phyloP scores from a whole-genome alignment of 2,329 filamentous ascomycete species.

The Tolypocladium ophioglossoides region DNA sequence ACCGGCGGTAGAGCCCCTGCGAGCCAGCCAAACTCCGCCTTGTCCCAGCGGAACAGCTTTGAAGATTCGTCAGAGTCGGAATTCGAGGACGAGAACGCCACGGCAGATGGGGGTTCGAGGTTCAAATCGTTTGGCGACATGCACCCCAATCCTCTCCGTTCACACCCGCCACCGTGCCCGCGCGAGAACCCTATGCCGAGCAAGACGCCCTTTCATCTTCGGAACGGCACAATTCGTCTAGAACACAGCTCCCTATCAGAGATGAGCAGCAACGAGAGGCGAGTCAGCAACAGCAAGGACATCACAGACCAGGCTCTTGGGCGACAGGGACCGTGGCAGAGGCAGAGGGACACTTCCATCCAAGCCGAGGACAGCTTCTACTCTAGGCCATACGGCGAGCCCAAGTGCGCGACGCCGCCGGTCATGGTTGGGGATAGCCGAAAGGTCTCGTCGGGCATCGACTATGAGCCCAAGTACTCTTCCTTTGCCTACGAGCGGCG shows the following conservation, averaged over 20 bases:
- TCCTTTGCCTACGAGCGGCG: conserved; percentile 31
- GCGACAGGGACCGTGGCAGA: not conserved
- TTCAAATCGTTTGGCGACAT: conserved; percentile 12
- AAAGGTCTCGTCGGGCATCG: conserved; percentile 50
- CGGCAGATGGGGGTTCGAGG: conserved; percentile 5
- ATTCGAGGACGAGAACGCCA: conserved; percentile 25
- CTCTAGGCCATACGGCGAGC: conserved; percentile 48
- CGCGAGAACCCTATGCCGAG: not conserved
- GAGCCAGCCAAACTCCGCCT: conserved; percentile 32
- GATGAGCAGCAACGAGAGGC: conserved; percentile 32
- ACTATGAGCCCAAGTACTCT: conserved; percentile 29
- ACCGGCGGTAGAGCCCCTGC: conserved; percentile 19
- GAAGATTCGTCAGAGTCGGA: conserved; percentile 30
- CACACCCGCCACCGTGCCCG: conserved; percentile 28
- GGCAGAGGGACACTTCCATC: conserved; percentile 33
- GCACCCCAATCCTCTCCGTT: conserved; percentile 43
- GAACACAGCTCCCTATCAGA: conserved; percentile 28
- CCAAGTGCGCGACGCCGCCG: conserved; percentile 42
- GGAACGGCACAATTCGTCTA: not conserved
- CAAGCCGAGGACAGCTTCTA: conserved; percentile 39
- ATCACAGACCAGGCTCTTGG: conserved; percentile 14
- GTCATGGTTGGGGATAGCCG: conserved; percentile 38
- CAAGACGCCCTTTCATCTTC: not conserved
- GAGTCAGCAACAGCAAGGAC: conserved; percentile 32
- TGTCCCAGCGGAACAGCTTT: conserved; percentile 33